Percentiles rank a stretch among this genome's conserved stretches.
Conservation (phyloP, 768 basidiomycete species). For the Amanita pseudoporphyria region DNA sequence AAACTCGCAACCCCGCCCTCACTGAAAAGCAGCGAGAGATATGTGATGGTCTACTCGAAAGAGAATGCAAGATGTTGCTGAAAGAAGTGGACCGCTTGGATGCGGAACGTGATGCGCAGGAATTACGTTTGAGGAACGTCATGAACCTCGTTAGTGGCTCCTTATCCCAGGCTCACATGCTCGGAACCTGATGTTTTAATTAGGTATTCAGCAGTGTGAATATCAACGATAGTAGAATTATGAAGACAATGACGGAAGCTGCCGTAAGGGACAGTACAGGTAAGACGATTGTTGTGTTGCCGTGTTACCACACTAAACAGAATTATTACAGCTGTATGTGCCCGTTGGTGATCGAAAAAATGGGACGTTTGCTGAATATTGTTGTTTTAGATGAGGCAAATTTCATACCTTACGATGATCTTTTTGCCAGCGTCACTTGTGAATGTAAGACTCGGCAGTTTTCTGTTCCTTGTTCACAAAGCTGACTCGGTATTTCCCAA, state of each 20-base stretch:
- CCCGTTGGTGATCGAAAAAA: neutral
- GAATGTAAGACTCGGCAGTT: conserved; percentile 24
- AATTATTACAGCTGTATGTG: conserved; percentile 10
- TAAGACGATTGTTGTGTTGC: conserved; percentile 2
- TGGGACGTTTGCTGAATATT: neutral
- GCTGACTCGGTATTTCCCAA: conserved; percentile 12
- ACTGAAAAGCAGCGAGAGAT: conserved; percentile 17
- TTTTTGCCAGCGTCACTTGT: conserved; percentile 45
- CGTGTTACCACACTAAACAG: neutral
- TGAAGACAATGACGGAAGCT: conserved; percentile 31
- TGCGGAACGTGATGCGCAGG: conserved; percentile 28
- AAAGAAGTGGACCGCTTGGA: conserved; percentile 42
- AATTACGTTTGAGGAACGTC: conserved; percentile 37
- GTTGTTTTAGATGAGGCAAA: conserved; percentile 23
- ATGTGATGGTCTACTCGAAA: conserved; percentile 26
- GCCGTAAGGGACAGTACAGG: conserved; percentile 24
- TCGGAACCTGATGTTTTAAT: neutral
- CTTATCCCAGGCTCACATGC: neutral
- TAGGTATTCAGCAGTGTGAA: conserved; percentile 40
- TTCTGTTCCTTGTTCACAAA: neutral
- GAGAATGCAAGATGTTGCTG: conserved; percentile 37
- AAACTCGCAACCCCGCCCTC: conserved; percentile 46
- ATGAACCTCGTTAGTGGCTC: conserved; percentile 33
- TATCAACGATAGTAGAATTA: conserved; percentile 35
- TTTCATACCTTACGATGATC: conserved; percentile 39